A percentile compares a stretch with the other conserved stretches of the same genome.
These are phyloP conservation scores for Juncus inflexus DNA, from an alignment of 176 grass and related monocot genomes.

Conservation along the genomic window DNA sequence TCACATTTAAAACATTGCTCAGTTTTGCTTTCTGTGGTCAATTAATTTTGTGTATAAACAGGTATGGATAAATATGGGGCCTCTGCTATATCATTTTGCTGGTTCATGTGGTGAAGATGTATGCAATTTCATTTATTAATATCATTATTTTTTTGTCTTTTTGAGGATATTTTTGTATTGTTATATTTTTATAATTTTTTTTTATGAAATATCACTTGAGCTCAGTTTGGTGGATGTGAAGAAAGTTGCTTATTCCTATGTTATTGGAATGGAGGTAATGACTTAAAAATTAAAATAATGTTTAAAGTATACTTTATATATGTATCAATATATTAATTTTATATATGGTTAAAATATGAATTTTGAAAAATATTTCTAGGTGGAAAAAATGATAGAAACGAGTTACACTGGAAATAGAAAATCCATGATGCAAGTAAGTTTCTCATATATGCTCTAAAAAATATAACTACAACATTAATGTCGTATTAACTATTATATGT, in stretches of 20 bases:
- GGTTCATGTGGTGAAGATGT: slow-evolving; percentile 80
- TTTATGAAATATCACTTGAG: slow-evolving; percentile 95
- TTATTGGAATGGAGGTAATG: slow-evolving; percentile 75
- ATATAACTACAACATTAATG: too few relatives aligned
- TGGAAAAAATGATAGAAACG: slow-evolving; percentile 85
- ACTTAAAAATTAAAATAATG: too few relatives aligned
- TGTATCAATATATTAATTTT: too few relatives aligned
- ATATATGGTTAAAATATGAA: too few relatives aligned
- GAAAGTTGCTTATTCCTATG: slow-evolving; percentile 70
- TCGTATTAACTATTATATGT: too few relatives aligned
- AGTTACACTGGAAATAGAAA: slow-evolving; percentile 74
- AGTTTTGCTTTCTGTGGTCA: too few relatives aligned
- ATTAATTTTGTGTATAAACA: slow-evolving; percentile 36
- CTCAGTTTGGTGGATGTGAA: slow-evolving; percentile 98
- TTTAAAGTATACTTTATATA: not conserved
- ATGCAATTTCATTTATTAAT: slow-evolving; percentile 42
- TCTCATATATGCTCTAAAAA: too few relatives aligned
- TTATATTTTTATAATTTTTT: slow-evolving; percentile 31
- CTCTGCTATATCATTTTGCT: slow-evolving; percentile 89
- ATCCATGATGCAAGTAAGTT: slow-evolving; percentile 93
- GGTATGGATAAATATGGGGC: slow-evolving; percentile 96
- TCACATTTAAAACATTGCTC: too few relatives aligned
- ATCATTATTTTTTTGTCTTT: slow-evolving; percentile 9
- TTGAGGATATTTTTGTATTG: slow-evolving; percentile 19
- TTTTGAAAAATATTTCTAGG: slow-evolving; percentile 43